Evolutionary conservation across 2,329 filamentous ascomycete species (phyloP).

Genomic region (Nothophoma quercina): DNA sequence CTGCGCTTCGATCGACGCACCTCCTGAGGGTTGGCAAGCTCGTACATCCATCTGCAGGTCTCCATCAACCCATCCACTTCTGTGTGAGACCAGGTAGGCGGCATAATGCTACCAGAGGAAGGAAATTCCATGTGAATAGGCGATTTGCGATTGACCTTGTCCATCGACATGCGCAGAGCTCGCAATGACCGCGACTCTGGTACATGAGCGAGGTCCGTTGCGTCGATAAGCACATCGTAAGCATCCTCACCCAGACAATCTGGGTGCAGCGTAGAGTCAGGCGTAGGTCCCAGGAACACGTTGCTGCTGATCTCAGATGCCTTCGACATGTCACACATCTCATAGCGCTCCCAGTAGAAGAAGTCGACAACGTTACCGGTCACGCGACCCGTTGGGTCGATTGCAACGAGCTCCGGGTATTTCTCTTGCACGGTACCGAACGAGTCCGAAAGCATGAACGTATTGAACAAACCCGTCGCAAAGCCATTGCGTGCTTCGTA

Average conservation of each 20-base stretch:
- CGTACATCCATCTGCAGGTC: conserved; percentile 89
- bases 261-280: conserved; percentile 66
- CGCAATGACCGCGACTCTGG: conserved; percentile 72
- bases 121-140: conserved; percentile 79
- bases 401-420: conserved; percentile 74
- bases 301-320: conserved; percentile 89
- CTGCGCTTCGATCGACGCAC: conserved; percentile 52
- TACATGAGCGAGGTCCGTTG: conserved; percentile 82
- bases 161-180: conserved; percentile 65
- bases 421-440: conserved; percentile 68
- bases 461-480: conserved; percentile 75
- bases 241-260: conserved; percentile 58
- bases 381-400: conserved; percentile 73
- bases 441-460: conserved; percentile 71
- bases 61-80: conserved; percentile 87
- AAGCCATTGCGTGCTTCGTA: conserved; percentile 71
- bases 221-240: conserved; percentile 88
- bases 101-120: conserved; percentile 90
- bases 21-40: conserved; percentile 72
- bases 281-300: conserved; percentile 89
- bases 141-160: conserved; percentile 53
- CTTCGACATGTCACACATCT: conserved; percentile 94
- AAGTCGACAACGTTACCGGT: conserved; percentile 88
- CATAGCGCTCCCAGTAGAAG: conserved; percentile 82
- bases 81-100: conserved; percentile 80